phyloP scores from a whole-genome alignment of 345 rosid genomes.

The Crucihimalaya himalaica region DNA sequence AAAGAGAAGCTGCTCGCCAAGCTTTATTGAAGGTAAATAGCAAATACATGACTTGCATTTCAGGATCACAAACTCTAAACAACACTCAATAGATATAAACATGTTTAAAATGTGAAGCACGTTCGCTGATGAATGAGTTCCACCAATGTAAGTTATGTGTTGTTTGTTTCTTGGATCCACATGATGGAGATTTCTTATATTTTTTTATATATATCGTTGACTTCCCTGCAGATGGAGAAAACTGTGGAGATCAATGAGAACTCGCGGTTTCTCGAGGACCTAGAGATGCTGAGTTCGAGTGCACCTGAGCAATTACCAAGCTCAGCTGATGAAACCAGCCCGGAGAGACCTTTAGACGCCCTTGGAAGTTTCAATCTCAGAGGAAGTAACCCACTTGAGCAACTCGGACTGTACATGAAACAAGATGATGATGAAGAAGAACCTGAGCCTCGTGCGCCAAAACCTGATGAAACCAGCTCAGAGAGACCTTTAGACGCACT shows the following conservation, averaged over 20 bases:
- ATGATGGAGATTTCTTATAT: neutral
- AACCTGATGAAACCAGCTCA: conserved; percentile 56
- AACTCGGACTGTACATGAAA: conserved; percentile 82
- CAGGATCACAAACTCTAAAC: conserved; percentile 1
- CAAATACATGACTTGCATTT: conserved; percentile 1
- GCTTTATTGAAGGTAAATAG: conserved; percentile 70
- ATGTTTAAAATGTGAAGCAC: neutral
- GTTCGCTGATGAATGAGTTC: neutral
- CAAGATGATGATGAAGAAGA: conserved; percentile 77
- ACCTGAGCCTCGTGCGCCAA: conserved; percentile 39
- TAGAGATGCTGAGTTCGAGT: conserved; percentile 82
- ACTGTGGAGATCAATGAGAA: conserved; percentile 94
- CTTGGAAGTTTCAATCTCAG: conserved; percentile 75
- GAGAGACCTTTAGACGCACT: conserved; percentile 49
- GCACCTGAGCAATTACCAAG: conserved; percentile 62
- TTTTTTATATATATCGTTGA: neutral
- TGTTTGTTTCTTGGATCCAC: neutral
- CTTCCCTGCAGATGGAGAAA: conserved; percentile 77
- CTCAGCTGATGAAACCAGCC: conserved; percentile 66
- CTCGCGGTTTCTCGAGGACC: conserved; percentile 77
- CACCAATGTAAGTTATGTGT: neutral
- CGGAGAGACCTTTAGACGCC: conserved; percentile 47
- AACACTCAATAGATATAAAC: neutral
- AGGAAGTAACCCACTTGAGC: conserved; percentile 80
- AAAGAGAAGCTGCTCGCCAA: conserved; percentile 95